phyloP scores from a whole-genome alignment of 2,329 filamentous ascomycete species.

The Leptographium galeiforme region DNA sequence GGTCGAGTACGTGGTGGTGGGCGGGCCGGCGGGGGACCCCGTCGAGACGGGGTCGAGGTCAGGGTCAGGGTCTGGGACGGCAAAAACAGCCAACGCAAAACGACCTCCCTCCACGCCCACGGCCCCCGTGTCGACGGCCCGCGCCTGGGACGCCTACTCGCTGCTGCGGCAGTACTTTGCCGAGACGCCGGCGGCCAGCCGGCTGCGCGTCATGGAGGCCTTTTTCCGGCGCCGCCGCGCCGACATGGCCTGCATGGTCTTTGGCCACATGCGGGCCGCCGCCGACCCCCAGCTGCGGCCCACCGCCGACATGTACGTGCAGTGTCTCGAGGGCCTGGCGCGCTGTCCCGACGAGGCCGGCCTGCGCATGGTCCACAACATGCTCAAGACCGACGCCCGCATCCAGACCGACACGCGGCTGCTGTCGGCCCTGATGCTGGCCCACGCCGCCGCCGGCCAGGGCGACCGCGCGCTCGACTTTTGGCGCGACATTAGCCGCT shows the following conservation, averaged over 20 bases:
- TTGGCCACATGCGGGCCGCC: slow-evolving; percentile 86
- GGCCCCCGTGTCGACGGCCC: slow-evolving; percentile 41
- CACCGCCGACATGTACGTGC: slow-evolving; percentile 59
- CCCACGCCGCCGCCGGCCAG: slow-evolving; percentile 58
- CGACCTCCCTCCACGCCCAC: too few species aligned
- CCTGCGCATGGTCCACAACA: slow-evolving; percentile 71
- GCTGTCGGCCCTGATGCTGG: slow-evolving; percentile 77
- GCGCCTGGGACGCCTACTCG: slow-evolving; percentile 53
- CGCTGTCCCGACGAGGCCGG: slow-evolving; percentile 21
- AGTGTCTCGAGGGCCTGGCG: slow-evolving; percentile 65
- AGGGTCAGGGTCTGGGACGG: too few species aligned
- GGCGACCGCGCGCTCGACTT: slow-evolving; percentile 62
- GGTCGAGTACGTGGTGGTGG: slow-evolving; percentile 42
- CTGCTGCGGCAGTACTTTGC: slow-evolving; percentile 51
- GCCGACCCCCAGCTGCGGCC: slow-evolving; percentile 53
- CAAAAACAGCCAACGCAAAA: too few species aligned
- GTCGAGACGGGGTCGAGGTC: too few species aligned
- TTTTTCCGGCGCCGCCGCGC: slow-evolving; percentile 66
- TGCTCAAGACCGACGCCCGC: slow-evolving; percentile 82
- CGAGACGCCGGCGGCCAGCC: slow-evolving; percentile 49
- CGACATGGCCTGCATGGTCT: slow-evolving; percentile 77
- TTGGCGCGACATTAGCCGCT: slow-evolving; percentile 74
- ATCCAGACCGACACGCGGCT: slow-evolving; percentile 65
- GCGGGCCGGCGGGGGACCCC: too few species aligned
- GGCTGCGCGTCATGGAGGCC: slow-evolving; percentile 61